phyloP scores from a whole-genome alignment of 2,329 filamentous ascomycete genomes.

The Epichloe sibirici region DNA sequence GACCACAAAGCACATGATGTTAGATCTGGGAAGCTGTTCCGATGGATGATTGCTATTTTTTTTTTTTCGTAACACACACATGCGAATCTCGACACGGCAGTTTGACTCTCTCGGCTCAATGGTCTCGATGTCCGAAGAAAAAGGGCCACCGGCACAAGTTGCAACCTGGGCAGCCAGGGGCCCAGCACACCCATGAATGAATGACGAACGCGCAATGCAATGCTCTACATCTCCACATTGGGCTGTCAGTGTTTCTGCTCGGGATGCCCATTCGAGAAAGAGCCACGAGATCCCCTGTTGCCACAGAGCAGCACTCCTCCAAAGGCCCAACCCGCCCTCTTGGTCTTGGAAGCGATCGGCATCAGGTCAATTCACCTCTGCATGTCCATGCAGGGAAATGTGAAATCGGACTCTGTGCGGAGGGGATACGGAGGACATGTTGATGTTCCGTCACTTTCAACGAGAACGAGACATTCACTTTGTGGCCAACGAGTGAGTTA shows the following conservation, averaged over 20 bases:
- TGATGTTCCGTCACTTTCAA: neutral
- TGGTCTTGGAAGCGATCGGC: neutral
- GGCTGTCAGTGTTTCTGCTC: constrained; percentile 3
- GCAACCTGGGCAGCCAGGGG: neutral
- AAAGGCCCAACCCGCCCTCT: neutral
- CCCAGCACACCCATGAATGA: neutral
- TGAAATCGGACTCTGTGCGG: neutral
- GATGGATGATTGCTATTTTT: neutral
- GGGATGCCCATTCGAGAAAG: constrained; percentile 11
- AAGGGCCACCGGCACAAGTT: no score
- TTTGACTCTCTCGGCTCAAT: no score
- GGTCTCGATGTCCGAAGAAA: no score
- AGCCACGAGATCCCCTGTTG: constrained; percentile 1
- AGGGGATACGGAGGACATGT: no score
- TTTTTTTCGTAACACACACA: neutral
- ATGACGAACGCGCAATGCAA: neutral
- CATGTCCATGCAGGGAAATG: neutral
- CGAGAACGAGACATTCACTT: neutral
- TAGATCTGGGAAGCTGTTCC: neutral
- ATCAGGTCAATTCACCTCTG: neutral
- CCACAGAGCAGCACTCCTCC: neutral
- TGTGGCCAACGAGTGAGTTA: neutral
- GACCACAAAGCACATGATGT: neutral
- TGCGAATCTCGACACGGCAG: neutral
- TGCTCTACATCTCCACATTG: neutral